These are phyloP conservation scores for Irineochytrium annulatum DNA, from an alignment of 192 early-diverging fungal genomes.

Conservation along the genomic window DNA sequence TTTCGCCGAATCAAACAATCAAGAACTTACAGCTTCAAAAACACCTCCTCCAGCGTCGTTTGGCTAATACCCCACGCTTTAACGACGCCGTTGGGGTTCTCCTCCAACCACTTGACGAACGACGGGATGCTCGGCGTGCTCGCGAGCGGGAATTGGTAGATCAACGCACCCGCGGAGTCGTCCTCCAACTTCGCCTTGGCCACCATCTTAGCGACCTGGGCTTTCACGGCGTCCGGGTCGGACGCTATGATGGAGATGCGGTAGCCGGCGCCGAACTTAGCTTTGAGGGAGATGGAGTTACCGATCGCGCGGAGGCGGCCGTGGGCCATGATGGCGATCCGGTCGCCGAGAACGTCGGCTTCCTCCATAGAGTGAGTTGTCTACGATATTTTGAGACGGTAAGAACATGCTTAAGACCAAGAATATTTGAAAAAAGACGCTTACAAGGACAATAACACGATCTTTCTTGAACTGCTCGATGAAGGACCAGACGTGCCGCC, in stretches of 20 bases:
- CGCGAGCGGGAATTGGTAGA: constrained; percentile 59
- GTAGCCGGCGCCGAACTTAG: constrained; percentile 71
- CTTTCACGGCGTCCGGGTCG: constrained; percentile 45
- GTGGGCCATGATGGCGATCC: constrained; percentile 73
- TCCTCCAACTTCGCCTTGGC: constrained; percentile 61
- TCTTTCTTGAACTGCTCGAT: constrained; percentile 73
- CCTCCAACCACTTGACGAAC: constrained; percentile 56
- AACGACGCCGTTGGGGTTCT: constrained; percentile 29
- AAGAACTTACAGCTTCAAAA: constrained; percentile 36
- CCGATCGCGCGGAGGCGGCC: constrained; percentile 59
- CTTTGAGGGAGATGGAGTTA: constrained; percentile 67
- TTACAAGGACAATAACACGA: constrained; percentile 57
- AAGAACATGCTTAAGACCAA: not conserved
- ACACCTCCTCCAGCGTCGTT: constrained; percentile 69
- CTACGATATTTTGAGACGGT: not conserved
- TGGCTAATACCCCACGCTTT: constrained; percentile 58
- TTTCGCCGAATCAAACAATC: not conserved
- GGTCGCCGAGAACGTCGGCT: constrained; percentile 53
- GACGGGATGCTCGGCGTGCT: constrained; percentile 39
- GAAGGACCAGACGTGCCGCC: constrained; percentile 73
- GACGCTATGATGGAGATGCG: constrained; percentile 59
- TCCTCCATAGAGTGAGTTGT: constrained; percentile 64
- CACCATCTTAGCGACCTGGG: constrained; percentile 36
- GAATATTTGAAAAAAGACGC: not conserved
- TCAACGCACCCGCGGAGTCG: constrained; percentile 63